Conservation (phyloP, 2,329 filamentous ascomycete genomes). For the Cytospora paraplurivora region DNA sequence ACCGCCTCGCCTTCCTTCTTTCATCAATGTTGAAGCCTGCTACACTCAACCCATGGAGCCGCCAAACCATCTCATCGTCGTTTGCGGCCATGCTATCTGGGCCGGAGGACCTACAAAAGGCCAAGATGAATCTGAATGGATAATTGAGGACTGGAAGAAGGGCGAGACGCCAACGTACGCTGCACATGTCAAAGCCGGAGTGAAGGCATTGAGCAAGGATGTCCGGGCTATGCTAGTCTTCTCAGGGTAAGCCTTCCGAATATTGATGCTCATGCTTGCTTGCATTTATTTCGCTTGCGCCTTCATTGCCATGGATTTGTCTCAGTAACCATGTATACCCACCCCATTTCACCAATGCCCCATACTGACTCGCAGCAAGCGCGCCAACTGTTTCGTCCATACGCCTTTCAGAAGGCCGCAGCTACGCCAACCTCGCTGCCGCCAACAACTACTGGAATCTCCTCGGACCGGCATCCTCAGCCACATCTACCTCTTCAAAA, state of each 20-base stretch:
- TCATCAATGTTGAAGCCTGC: slow-evolving; percentile 1
- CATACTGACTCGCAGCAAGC: slow-evolving; percentile 40
- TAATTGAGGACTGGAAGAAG: slow-evolving; percentile 75
- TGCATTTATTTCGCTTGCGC: slow-evolving; percentile 20
- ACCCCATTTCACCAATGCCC: background rate
- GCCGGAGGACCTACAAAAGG: slow-evolving; percentile 57
- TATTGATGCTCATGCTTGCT: background rate
- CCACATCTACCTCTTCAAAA: background rate
- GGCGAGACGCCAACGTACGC: slow-evolving; percentile 80
- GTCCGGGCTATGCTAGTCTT: slow-evolving; percentile 62
- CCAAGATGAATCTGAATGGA: slow-evolving; percentile 62
- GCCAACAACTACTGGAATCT: slow-evolving; percentile 51
- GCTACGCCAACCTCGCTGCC: slow-evolving; percentile 59
- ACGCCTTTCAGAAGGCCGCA: slow-evolving; percentile 59
- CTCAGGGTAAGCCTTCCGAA: slow-evolving; percentile 60
- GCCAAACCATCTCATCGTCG: slow-evolving; percentile 66
- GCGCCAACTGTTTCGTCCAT: slow-evolving; percentile 64
- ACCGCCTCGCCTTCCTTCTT: background rate
- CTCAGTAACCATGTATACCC: background rate
- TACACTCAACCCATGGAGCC: slow-evolving; percentile 29
- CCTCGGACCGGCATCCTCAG: slow-evolving; percentile 31
- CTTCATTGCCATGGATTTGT: background rate
- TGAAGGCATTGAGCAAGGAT: slow-evolving; percentile 54
- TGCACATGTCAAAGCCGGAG: slow-evolving; percentile 69
- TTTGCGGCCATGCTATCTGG: slow-evolving; percentile 86